phyloP scores from a whole-genome alignment of 495 filamentous ascomycete genomes.

The Lentithecium fluviatile region DNA sequence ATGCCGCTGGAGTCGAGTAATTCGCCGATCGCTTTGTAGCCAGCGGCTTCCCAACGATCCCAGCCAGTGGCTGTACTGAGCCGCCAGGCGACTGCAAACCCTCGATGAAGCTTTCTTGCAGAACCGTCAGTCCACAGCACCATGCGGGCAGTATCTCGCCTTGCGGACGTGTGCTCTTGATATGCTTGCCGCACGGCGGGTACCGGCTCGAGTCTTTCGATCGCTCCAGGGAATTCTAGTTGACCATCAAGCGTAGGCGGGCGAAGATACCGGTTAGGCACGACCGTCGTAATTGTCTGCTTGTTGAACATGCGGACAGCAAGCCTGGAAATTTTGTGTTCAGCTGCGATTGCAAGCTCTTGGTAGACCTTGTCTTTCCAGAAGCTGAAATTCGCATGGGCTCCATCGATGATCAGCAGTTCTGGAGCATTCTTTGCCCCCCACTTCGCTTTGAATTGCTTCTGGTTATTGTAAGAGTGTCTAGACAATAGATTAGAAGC shows the following conservation, averaged over 20 bases:
- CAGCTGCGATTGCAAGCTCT: too few species aligned
- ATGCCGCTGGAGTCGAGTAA: background rate
- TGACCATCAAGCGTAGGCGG: background rate
- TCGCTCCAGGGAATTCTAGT: background rate
- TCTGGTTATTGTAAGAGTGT: too few species aligned
- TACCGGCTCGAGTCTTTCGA: background rate
- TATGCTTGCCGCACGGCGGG: background rate
- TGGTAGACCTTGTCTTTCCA: too few species aligned
- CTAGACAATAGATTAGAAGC: too few species aligned
- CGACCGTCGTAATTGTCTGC: too few species aligned
- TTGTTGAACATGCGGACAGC: too few species aligned
- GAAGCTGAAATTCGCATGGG: too few species aligned
- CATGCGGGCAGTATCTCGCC: background rate
- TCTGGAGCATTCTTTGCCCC: background rate
- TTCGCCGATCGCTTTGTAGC: conserved; percentile 1
- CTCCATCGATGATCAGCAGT: background rate
- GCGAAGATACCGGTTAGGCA: too few species aligned
- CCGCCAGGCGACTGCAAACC: conserved; percentile 4
- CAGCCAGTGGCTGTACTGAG: background rate
- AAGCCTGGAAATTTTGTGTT: background rate
- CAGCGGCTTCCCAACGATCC: background rate
- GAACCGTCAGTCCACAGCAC: conserved; percentile 9
- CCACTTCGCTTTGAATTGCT: too few species aligned
- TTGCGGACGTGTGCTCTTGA: conserved; percentile 4
- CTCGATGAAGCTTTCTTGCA: background rate